Conservation (phyloP, 345 rosid species). For the Camelina neglecta region DNA sequence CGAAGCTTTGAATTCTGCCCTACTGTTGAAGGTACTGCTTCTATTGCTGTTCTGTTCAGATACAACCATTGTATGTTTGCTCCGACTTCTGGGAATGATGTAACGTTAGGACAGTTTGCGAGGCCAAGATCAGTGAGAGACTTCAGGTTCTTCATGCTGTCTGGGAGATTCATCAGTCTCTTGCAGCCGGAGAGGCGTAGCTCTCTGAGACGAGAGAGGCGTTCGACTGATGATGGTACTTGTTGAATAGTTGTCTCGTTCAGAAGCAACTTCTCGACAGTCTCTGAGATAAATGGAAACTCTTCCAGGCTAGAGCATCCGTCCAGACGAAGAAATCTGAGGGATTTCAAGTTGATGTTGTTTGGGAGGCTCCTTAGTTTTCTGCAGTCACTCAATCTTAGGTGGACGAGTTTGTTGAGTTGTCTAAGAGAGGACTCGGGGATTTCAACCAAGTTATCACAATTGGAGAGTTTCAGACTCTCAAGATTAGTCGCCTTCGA, state of each 20-base stretch:
- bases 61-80: conserved; percentile 34
- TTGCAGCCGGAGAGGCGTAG: conserved; percentile 35
- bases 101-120: conserved; percentile 33
- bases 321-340: conserved; percentile 27
- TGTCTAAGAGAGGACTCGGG: conserved; percentile 31
- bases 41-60: conserved; percentile 27
- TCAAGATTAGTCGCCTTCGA: conserved; percentile 41
- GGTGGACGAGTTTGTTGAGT: conserved; percentile 38
- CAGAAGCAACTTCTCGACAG: conserved; percentile 13
- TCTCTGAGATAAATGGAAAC: conserved; percentile 38
- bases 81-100: conserved; percentile 37
- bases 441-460: conserved; percentile 35
- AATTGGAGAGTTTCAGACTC: conserved; percentile 30
- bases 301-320: conserved; percentile 42
- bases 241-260: conserved; percentile 33
- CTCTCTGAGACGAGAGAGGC: conserved; percentile 31
- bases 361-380: conserved; percentile 36
- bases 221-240: conserved; percentile 34
- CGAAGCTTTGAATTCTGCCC: conserved; percentile 31
- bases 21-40: conserved; percentile 34
- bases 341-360: conserved; percentile 44
- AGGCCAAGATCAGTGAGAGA: conserved; percentile 25
- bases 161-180: conserved; percentile 39
- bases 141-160: conserved; percentile 33
- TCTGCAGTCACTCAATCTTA: conserved; percentile 38